A percentile compares a stretch with the other conserved stretches of the same genome.
phyloP scores from a whole-genome alignment of 1,139 yeast genomes.

The Diutina mesorugosa region DNA sequence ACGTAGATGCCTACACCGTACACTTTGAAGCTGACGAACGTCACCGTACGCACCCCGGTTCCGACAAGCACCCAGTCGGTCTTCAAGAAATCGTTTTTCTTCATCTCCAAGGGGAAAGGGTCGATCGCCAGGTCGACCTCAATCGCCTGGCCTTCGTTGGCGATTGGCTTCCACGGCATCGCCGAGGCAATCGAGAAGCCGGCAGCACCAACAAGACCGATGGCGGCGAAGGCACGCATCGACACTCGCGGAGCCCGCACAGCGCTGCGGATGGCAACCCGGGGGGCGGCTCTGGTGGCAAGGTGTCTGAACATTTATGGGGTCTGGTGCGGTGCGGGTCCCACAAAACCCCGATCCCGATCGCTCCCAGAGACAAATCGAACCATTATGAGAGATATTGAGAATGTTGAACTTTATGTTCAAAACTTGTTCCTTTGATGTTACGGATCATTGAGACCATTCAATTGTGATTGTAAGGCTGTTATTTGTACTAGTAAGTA shows the following conservation, averaged over 20 bases:
- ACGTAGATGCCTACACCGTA: conserved; percentile 78
- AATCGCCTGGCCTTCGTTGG: background rate
- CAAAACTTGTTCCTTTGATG: too few relatives aligned
- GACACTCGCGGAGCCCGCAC: background rate
- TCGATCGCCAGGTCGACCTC: background rate
- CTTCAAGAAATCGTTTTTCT: conserved; percentile 8
- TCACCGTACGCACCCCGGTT: conserved; percentile 69
- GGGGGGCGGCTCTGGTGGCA: background rate
- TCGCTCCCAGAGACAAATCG: too few relatives aligned
- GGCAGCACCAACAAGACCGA: background rate
- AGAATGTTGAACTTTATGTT: too few relatives aligned
- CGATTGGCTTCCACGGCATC: background rate
- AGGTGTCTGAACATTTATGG: background rate
- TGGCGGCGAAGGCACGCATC: background rate
- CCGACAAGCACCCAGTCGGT: conserved; percentile 41
- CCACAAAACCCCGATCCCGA: too few relatives aligned
- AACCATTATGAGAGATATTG: background rate
- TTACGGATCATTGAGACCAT: too few relatives aligned
- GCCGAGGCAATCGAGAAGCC: background rate
- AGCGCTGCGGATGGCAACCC: background rate
- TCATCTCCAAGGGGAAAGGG: background rate
- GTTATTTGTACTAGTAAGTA: too few relatives aligned
- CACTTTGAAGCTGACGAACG: conserved; percentile 73
- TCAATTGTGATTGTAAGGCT: too few relatives aligned
- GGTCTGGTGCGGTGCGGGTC: background rate